These are phyloP conservation scores for Gentiana macrophylla DNA, from an alignment of 257 asterid genomes.

Conservation along the genomic window DNA sequence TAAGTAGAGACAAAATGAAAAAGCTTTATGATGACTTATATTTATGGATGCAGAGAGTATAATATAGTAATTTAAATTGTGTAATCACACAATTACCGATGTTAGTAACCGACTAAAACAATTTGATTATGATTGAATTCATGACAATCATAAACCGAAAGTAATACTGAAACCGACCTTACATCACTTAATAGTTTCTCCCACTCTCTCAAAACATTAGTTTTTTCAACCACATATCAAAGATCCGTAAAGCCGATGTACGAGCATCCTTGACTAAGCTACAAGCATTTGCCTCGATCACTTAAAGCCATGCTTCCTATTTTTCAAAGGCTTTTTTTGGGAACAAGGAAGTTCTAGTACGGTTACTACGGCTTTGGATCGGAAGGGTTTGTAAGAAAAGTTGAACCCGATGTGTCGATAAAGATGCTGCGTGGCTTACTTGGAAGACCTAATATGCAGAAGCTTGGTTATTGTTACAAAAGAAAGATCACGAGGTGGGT, in stretches of 20 bases:
- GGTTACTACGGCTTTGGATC: not conserved
- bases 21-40: too few species aligned
- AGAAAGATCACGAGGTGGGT: constrained; percentile 3
- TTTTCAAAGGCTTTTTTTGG: not conserved
- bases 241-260: not conserved
- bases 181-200: too few species aligned
- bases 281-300: too few species aligned
- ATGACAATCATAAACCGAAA: too few species aligned
- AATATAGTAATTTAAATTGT: too few species aligned
- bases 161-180: too few species aligned
- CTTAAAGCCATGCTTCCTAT: too few species aligned
- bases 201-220: too few species aligned
- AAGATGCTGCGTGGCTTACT: not conserved
- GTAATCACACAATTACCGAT: not conserved
- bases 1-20: too few species aligned
- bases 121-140: constrained; percentile 2
- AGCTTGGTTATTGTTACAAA: not conserved
- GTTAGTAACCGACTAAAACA: not conserved
- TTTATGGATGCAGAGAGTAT: too few species aligned
- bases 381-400: not conserved
- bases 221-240: not conserved
- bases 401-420: not conserved
- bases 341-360: not conserved
- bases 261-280: not conserved
- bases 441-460: not conserved